Evolutionary conservation across 768 basidiomycete genomes (phyloP), one percentile per base, ranked within the genome.

Genomic region (Lactarius quietus): DNA sequence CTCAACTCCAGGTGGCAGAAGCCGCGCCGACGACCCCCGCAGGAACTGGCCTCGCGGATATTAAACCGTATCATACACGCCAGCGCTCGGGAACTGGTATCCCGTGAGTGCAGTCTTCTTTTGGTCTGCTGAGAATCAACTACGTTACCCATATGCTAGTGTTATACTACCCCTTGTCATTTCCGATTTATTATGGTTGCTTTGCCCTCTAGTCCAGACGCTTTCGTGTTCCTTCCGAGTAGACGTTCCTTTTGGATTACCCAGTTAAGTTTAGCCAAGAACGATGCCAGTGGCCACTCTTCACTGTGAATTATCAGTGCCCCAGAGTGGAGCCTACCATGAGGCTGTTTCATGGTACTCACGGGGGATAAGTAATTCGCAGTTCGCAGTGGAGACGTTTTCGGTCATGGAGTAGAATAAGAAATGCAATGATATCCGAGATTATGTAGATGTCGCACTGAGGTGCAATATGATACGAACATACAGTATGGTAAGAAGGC

Each of bases 141-240:
- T 66, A 66, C 57, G 56, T 66, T 66, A 58, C 65, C 54, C 58
- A n/a, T 28, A 54, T 54, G 57, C 65, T 62, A 66, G 56, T 66
- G 60, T 62, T 61, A 66, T 66, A 65, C n/a, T n/a, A n/a, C 55
- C 64, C 55, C 23, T 28, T 66, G 51, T 66, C 61, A 66, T 66
- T 51, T 66, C 65, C 65, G 65, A 62, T 66, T 58, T 48, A 53
- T 66, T 62, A 36, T 66, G 61, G 53, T 36, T 38, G n/a, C 57
- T 52, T 62, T 53, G 56, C 58, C n/a, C 65, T n/a, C n/a, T n/a
- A n/a, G n/a, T n/a, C n/a, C 57, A 43, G 60, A 62, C 48, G 57
- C 31, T 62, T 43, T 66, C 17, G 33, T 66, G 31, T 48, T 43
- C 41, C 28, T 38, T 57, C 61, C 52, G 31, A 48, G 51, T 43